phyloP scores from a whole-genome alignment of 495 filamentous ascomycete genomes.

The Penicillium pancosmium region DNA sequence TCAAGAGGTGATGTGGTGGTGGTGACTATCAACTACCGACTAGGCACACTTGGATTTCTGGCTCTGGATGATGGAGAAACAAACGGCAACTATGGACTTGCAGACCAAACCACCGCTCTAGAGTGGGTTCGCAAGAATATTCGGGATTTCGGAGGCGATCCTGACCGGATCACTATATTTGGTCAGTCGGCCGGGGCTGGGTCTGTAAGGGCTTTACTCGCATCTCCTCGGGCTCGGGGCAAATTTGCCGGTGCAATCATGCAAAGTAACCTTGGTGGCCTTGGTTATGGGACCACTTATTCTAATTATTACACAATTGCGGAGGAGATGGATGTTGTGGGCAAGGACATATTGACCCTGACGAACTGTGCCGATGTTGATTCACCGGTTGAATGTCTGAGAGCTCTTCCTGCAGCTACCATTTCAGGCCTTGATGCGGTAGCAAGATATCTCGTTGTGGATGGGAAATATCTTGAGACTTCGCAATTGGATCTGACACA shows the following conservation, averaged over 20 bases:
- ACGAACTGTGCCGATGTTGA: conserved; percentile 40
- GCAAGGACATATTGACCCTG: conserved; percentile 21
- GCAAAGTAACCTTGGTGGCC: conserved; percentile 50
- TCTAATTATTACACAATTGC: conserved; percentile 49
- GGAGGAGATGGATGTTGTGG: conserved; percentile 29
- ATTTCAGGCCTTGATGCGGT: conserved; percentile 28
- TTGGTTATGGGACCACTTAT: conserved; percentile 52
- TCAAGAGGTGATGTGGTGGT: conserved; percentile 50
- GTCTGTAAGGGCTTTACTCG: conserved; percentile 42
- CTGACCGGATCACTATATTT: conserved; percentile 57
- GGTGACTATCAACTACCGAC: conserved; percentile 47
- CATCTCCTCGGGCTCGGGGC: conserved; percentile 36
- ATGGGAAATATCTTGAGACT: conserved; percentile 21
- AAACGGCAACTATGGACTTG: conserved; percentile 41
- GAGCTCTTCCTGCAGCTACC: conserved; percentile 32
- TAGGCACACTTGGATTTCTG: conserved; percentile 43
- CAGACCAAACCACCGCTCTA: conserved; percentile 41
- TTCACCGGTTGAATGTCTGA: conserved; percentile 45
- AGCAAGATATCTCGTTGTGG: conserved; percentile 28
- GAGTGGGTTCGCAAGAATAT: conserved; percentile 39
- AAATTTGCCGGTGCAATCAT: conserved; percentile 46
- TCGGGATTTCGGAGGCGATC: conserved; percentile 46
- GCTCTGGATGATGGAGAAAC: conserved; percentile 25
- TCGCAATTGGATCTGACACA: conserved; percentile 17
- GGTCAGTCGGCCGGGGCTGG: conserved; percentile 56